Evolutionary conservation across 805 yeast species (phyloP).

Genomic region (Hanseniaspora jakobsenii): DNA sequence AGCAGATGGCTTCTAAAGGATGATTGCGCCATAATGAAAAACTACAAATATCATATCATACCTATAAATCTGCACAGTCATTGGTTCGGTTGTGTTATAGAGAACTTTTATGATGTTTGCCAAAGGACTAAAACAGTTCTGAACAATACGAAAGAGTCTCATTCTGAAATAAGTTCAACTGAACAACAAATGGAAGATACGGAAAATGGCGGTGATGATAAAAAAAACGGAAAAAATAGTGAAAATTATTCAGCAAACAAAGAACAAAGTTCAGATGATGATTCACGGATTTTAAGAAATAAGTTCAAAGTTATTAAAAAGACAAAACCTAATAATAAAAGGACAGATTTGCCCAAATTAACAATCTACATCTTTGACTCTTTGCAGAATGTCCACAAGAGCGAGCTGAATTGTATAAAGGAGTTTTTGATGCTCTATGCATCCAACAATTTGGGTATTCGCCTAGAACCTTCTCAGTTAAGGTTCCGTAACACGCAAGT

Average conservation of each 20-base stretch:
- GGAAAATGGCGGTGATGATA: no score
- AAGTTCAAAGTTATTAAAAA: neutral
- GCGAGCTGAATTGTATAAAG: conserved; percentile 42
- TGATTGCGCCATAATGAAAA: conserved; percentile 36
- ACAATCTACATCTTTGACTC: conserved; percentile 65
- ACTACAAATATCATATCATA: conserved; percentile 48
- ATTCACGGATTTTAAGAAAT: no score
- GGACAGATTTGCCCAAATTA: conserved; percentile 17
- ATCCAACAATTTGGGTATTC: conserved; percentile 43
- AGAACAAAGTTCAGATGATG: no score
- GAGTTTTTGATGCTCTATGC: conserved; percentile 58
- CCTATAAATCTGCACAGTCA: conserved; percentile 76
- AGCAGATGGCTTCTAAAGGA: conserved; percentile 68
- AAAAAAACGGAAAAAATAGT: no score
- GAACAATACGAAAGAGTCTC: no score
- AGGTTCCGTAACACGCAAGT: conserved; percentile 42
- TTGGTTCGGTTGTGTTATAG: conserved; percentile 76
- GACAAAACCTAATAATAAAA: neutral
- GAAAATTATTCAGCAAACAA: no score
- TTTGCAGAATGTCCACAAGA: conserved; percentile 42
- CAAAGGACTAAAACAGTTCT: no score
- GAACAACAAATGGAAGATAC: no score
- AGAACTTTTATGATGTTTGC: conserved; percentile 38
- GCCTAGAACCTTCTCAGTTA: conserved; percentile 37
- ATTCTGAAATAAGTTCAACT: no score